Conservation (phyloP, 2,329 filamentous ascomycete genomes). For the Daldinia sp. region DNA sequence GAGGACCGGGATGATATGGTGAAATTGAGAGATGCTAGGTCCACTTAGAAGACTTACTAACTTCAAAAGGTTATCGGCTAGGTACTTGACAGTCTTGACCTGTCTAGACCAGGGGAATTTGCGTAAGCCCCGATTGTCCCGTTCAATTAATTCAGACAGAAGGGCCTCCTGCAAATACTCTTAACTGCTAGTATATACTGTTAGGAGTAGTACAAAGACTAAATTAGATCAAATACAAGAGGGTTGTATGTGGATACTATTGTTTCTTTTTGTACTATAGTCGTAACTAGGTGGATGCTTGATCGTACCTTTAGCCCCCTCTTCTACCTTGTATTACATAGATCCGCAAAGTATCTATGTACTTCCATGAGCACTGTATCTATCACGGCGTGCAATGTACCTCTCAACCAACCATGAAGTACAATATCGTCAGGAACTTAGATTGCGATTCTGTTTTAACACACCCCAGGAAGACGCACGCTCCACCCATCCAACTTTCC, state of each 20-base stretch:
- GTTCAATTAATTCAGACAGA: not conserved
- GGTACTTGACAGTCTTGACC: too few species aligned
- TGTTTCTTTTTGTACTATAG: not conserved
- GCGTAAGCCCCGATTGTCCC: slow-evolving; percentile 20
- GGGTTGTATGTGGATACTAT: not conserved
- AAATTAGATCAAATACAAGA: slow-evolving; percentile 21
- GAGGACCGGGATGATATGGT: slow-evolving; percentile 24
- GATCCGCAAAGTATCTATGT: too few species aligned
- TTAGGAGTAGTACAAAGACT: slow-evolving; percentile 14
- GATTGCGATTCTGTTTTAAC: slow-evolving; percentile 6
- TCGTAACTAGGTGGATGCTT: not conserved
- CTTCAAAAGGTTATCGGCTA: slow-evolving; percentile 26
- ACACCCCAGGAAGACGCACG: slow-evolving; percentile 11
- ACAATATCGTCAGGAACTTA: slow-evolving; percentile 20
- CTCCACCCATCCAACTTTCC: slow-evolving; percentile 27
- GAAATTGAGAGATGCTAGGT: slow-evolving; percentile 17
- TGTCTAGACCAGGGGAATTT: slow-evolving; percentile 21
- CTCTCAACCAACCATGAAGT: not conserved
- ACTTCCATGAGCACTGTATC: too few species aligned
- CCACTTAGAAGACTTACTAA: slow-evolving; percentile 17
- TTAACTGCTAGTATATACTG: slow-evolving; percentile 28
- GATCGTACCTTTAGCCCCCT: slow-evolving; percentile 4
- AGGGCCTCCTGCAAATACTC: slow-evolving; percentile 17
- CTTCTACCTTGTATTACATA: slow-evolving; percentile 22
- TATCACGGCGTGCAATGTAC: too few species aligned